Evolutionary conservation across 2,329 filamentous ascomycete genomes (phyloP), one percentile per base, ranked within the genome.

Genomic region (Ciborinia camelliae): DNA sequence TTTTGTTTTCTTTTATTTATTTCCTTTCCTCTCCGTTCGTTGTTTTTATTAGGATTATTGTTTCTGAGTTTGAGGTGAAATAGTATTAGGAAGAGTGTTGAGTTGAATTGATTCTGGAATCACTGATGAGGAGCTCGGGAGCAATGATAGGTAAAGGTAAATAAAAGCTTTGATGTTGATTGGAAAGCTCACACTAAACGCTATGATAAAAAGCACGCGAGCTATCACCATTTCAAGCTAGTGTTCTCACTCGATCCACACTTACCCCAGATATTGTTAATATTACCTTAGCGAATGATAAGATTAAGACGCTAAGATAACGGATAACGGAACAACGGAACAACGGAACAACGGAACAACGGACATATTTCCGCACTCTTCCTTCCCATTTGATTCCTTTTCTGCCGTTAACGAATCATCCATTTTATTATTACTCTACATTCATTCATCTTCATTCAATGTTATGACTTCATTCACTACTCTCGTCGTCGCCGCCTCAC

Each of bases 131-230:
- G 32, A 32, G 28, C 18, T 53, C 51, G 51, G 51, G 35, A n/a
- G 20, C n/a, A 15, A 23, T 18, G 23, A 53, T 30, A 53, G 6
- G 8, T 28, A n/a, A 23, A n/a, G 20, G n/a, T 28, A 45, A 30
- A 37, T 12, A 41, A 18, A 55, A 30, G 37, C 23, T n/a, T 55
- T 12, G 32, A 20, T 32, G 48, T n/a, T 51, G 18, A 47, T 23
- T 41, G 23, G 10, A 45, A 48, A 58, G 39, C 51, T 48, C 37
- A 41, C n/a, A 20, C 37, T 23, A 63, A 28, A 41, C n/a, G 14
- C 37, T 23, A 63, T 20, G 32, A 32, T 58, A n/a, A 35, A 51
- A 51, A 51, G 45, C 62, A 64, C 62, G 28, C 53, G 53, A 51
- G 62, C 53, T 37, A 51, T 47, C 37, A 15, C 62, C 45, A n/a